phyloP scores from a whole-genome alignment of 2,329 filamentous ascomycete species.

The Mycocentrospora acerina region DNA sequence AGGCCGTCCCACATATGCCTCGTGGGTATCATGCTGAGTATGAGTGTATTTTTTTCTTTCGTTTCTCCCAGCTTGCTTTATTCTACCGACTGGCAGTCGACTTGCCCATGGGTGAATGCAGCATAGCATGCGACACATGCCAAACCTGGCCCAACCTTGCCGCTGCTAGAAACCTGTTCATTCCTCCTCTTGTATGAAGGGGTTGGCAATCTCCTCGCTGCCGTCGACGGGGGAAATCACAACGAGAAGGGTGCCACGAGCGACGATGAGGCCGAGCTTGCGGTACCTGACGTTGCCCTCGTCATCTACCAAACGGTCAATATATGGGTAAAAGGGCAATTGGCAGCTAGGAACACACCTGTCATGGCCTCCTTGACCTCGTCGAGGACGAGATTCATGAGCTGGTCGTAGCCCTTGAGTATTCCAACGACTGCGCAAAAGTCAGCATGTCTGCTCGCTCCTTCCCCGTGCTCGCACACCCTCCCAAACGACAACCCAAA shows the following conservation, averaged over 20 bases:
- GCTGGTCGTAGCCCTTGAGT: constrained; percentile 91
- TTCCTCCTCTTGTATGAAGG: constrained; percentile 72
- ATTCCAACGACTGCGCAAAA: constrained; percentile 70
- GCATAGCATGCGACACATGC: background rate
- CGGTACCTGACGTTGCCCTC: constrained; percentile 84
- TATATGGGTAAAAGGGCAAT: too few relatives aligned
- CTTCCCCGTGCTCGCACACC: background rate
- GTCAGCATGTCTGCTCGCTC: constrained; percentile 12
- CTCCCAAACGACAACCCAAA: constrained; percentile 4
- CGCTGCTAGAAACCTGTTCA: too few relatives aligned
- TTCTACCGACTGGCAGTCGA: background rate
- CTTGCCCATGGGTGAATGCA: background rate
- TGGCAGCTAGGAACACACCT: constrained; percentile 58
- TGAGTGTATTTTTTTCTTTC: background rate
- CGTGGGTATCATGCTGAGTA: constrained; percentile 10
- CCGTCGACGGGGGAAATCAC: constrained; percentile 91
- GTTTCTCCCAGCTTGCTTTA: background rate
- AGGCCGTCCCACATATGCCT: background rate
- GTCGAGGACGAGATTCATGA: constrained; percentile 97
- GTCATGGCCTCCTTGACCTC: constrained; percentile 87
- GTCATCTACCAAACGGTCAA: constrained; percentile 65
- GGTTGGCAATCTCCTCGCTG: constrained; percentile 94
- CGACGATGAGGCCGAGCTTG: constrained; percentile 80
- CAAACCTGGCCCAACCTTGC: background rate
- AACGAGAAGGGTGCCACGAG: constrained; percentile 87